phyloP scores from a whole-genome alignment of 139 green algal species.

The Chlorella sp. region DNA sequence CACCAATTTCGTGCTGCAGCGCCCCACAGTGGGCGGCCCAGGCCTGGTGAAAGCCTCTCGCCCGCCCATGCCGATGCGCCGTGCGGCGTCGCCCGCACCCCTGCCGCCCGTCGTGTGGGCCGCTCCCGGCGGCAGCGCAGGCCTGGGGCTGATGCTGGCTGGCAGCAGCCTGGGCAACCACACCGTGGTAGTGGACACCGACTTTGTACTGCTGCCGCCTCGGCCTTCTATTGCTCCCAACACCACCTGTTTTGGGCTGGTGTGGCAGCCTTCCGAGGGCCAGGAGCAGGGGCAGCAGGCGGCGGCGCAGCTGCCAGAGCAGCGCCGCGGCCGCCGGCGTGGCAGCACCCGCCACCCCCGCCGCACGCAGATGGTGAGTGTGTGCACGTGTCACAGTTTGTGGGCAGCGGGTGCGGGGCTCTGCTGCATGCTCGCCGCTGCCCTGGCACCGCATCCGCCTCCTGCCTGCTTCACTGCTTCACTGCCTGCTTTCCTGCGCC shows the following conservation, averaged over 20 bases:
- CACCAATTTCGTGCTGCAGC: constrained; percentile 29
- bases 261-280: not conserved
- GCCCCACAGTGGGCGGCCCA: constrained; percentile 4
- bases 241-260: constrained; percentile 26
- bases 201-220: constrained; percentile 14
- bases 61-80: not conserved
- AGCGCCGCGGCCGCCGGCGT: not conserved
- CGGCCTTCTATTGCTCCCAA: constrained; percentile 15
- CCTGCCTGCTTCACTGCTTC: not conserved
- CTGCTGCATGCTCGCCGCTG: not conserved
- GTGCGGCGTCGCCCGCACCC: not conserved
- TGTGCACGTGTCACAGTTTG: not conserved
- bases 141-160: not conserved
- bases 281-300: not conserved
- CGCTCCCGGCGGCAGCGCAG: not conserved
- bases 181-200: constrained; percentile 32
- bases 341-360: constrained; percentile 38
- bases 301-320: not conserved
- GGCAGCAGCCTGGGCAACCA: not conserved
- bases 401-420: not conserved
- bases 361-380: constrained; percentile 31
- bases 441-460: not conserved
- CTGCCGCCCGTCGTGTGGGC: constrained; percentile 1
- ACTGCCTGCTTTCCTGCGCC: not conserved
- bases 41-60: not conserved